Base-by-base conservation (phyloP, 31 red algal species). In the Odonthalia washingtoniensis region DNA sequence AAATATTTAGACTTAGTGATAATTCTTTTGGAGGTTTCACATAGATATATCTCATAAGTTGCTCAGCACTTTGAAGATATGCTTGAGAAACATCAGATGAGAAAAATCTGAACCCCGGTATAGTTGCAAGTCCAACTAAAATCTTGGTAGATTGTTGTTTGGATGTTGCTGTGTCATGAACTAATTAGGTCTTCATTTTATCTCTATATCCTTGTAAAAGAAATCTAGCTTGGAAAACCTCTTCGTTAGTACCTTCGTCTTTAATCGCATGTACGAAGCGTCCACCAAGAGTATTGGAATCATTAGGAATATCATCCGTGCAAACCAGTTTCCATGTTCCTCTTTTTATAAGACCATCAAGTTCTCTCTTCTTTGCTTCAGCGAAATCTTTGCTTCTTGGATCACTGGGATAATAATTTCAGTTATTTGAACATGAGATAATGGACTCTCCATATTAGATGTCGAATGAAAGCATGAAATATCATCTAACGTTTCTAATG, bases 171-270 rank as follows among this genome's bases (percentile, higher is more conserved):
- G 62, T 12, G 9, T 65, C 3, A 26, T 65, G 62, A 53, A 21
- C 4, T 26, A 65, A 65, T 61, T 39, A 17, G 17, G 57, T 3
- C 66, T 82, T 85, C 21, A 44, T 65, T 4, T 78, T 2, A 40
- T 92, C 57, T 2, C 30, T 39, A 49, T 79, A 49, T 9, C 82
- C 83, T 74, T 80, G 80, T 0, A 70, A 45, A 2, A 93, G 73
- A 0, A 76, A 87, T 49, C 83, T 63, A 2, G 90, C 90, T 41
- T 93, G 86, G 61, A 52, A 86, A 26, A 60, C 2, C 45, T 76
- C 65, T 33, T 87, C 46, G 16, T 73, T 40, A 1, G 75, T 93
- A 34, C 65, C 90, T 0, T 31, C 66, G 44, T 87, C 35, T 65
- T 92, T 87, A 0, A 93, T 75, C 4, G 36, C 33, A 1, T 86